Conservation (phyloP, 345 rosid species). For the Rhizophora apiculata region DNA sequence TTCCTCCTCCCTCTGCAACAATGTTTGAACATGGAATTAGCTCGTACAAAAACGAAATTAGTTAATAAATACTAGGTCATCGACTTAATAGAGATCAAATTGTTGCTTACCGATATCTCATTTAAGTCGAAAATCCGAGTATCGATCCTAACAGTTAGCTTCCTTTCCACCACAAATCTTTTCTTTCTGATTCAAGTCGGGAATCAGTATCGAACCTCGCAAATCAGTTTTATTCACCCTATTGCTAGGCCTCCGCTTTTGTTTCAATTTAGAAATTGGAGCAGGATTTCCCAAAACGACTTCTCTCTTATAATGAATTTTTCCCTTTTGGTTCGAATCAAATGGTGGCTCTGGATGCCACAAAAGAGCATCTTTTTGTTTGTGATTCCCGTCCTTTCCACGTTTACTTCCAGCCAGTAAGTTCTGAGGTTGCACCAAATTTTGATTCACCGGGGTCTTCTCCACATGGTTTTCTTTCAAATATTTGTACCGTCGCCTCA, state of each 20-base stretch:
- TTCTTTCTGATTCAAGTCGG: slow-evolving; percentile 38
- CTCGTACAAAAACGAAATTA: neutral
- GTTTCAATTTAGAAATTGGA: slow-evolving; percentile 39
- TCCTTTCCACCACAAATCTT: slow-evolving; percentile 40
- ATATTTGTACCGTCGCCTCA: slow-evolving; percentile 53
- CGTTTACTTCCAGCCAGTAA: slow-evolving; percentile 18
- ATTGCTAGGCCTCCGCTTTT: slow-evolving; percentile 30
- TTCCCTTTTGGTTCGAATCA: slow-evolving; percentile 41
- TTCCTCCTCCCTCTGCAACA: slow-evolving; percentile 72
- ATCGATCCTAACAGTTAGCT: slow-evolving; percentile 25
- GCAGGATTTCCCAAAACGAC: slow-evolving; percentile 5
- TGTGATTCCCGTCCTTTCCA: slow-evolving; percentile 20
- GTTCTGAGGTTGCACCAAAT: slow-evolving; percentile 20
- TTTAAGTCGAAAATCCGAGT: slow-evolving; percentile 73
- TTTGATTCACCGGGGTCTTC: slow-evolving; percentile 10
- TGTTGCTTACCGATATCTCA: slow-evolving; percentile 65
- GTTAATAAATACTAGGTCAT: neutral
- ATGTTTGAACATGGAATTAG: slow-evolving; percentile 8
- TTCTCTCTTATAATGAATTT: slow-evolving; percentile 21
- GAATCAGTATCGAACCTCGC: slow-evolving; percentile 8
- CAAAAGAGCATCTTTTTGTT: slow-evolving; percentile 27
- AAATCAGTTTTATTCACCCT: slow-evolving; percentile 23
- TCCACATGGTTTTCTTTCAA: slow-evolving; percentile 48
- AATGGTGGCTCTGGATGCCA: slow-evolving; percentile 17
- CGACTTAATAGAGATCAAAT: neutral